Base-by-base conservation (phyloP, 1,284 basidiomycete species). In the Kalmanozyma brasiliensis region DNA sequence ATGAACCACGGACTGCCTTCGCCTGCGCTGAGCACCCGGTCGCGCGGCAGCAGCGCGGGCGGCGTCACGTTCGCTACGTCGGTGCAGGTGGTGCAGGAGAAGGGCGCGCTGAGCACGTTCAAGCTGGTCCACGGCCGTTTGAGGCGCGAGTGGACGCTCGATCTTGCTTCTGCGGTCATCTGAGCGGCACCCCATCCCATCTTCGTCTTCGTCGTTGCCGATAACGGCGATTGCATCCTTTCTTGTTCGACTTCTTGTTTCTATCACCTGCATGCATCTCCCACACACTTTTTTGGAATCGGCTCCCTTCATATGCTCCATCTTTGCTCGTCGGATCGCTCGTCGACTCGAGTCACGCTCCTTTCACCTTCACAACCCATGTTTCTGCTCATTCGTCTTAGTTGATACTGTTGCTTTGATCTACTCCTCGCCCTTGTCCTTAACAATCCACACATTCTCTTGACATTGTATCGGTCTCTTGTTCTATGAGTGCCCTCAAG, bases 51-150 rank as follows among this genome's bases (percentile, higher is more conserved):
- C 46, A 48, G 40, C 13, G 45, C 51, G 4, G 49, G 51, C 8
- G 67, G 62, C 8, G 52, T 48, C 5, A 51, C 29, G 26, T 80
- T 69, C 58, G 76, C 85, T 48, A 88, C 90, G 5, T 85, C 85
- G 41, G 81, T 94, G 65, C 87, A 88, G 40, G 85, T 94, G 78
- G 86, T 91, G 20, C 90, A 93, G 73, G 93, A 95, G 85, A 94
- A 93, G 83, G 93, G 93, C 14, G 90, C 92, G 4, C 84, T 90
- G 76, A 89, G 90, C 62, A 89, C 90, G 46, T 93, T 94, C 84
- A 89, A 88, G 81, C 84, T 86, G 11, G 85, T 93, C 17, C 91
- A 89, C 84, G 87, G 87, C 74, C 86, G 86, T 64, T 81, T 95
- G 74, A 87, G 89, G 74, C 86, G 88, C 30, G 86, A 88, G 22